A percentile compares a stretch with the other conserved stretches of the same genome.
Conservation (phyloP, 495 filamentous ascomycete genomes). For the Hypomontagnella submonticulosa region DNA sequence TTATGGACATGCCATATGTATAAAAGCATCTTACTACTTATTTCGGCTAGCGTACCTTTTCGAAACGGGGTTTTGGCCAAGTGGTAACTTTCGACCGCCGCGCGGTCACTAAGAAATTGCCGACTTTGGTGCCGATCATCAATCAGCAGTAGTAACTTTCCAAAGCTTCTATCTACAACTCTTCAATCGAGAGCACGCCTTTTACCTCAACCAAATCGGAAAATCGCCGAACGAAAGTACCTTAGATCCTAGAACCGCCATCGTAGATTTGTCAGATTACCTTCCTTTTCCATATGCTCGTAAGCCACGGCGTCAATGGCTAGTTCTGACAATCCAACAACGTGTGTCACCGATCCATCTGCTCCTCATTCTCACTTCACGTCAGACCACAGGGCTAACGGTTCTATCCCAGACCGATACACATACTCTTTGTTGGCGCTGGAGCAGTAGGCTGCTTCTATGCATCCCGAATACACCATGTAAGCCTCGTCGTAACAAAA, state of each 20-base stretch:
- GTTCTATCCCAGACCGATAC: slow-evolving; percentile 51
- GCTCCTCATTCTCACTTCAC: not conserved
- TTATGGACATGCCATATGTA: too few relatives aligned
- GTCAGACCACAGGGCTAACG: slow-evolving; percentile 4
- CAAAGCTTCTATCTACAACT: too few relatives aligned
- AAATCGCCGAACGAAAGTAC: not conserved
- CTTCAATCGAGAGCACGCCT: not conserved
- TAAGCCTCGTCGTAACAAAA: slow-evolving; percentile 39
- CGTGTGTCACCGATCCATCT: slow-evolving; percentile 25
- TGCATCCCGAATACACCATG: slow-evolving; percentile 64
- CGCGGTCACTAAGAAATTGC: too few relatives aligned
- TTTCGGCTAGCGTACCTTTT: too few relatives aligned
- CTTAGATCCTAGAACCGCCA: not conserved
- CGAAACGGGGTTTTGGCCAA: too few relatives aligned
- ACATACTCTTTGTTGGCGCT: slow-evolving; percentile 67
- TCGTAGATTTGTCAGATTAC: not conserved
- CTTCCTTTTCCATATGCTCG: slow-evolving; percentile 1
- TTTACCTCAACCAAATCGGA: not conserved
- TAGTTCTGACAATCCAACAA: slow-evolving; percentile 16
- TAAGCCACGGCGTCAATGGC: slow-evolving; percentile 23
- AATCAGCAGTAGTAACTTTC: too few relatives aligned
- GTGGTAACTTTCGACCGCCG: too few relatives aligned
- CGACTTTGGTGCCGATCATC: too few relatives aligned
- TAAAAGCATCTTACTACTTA: too few relatives aligned
- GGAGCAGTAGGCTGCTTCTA: slow-evolving; percentile 71